These are phyloP conservation scores for Zygosaccharomyces rouxii DNA, from an alignment of 805 yeast genomes.

Conservation along the genomic window DNA sequence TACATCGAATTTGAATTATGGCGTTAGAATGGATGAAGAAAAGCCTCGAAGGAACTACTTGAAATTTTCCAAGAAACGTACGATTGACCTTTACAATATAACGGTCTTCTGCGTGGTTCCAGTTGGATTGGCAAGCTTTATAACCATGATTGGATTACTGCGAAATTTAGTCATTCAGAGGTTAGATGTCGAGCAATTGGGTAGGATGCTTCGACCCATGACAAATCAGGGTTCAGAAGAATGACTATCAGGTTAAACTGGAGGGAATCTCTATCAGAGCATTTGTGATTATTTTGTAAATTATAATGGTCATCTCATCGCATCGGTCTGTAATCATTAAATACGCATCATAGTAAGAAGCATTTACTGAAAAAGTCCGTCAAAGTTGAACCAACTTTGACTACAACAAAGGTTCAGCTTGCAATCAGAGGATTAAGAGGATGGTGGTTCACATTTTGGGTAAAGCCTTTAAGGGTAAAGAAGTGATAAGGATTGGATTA, in stretches of 20 bases:
- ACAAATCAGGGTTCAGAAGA: background rate
- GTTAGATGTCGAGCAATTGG: constrained; percentile 47
- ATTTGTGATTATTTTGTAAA: background rate
- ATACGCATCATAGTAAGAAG: background rate
- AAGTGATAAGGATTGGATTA: constrained; percentile 51
- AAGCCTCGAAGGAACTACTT: constrained; percentile 11
- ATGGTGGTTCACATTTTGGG: constrained; percentile 54
- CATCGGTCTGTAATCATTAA: constrained; percentile 2
- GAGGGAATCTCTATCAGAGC: background rate
- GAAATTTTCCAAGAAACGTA: constrained; percentile 41
- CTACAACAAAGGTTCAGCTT: background rate
- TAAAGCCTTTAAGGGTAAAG: constrained; percentile 45
- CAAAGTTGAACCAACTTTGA: background rate
- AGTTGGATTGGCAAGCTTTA: constrained; percentile 87
- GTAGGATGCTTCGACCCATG: constrained; percentile 11
- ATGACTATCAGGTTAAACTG: background rate
- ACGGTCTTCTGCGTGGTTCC: constrained; percentile 98
- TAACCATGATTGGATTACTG: constrained; percentile 82
- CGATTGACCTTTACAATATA: constrained; percentile 81
- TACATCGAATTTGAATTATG: constrained; percentile 61
- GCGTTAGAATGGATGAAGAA: constrained; percentile 12
- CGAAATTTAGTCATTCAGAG: constrained; percentile 72
- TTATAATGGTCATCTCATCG: background rate
- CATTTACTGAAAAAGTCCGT: background rate
- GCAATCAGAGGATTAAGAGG: background rate